Base-by-base conservation (phyloP, 371 early-diverging fungal species). In the Circinella minor region DNA sequence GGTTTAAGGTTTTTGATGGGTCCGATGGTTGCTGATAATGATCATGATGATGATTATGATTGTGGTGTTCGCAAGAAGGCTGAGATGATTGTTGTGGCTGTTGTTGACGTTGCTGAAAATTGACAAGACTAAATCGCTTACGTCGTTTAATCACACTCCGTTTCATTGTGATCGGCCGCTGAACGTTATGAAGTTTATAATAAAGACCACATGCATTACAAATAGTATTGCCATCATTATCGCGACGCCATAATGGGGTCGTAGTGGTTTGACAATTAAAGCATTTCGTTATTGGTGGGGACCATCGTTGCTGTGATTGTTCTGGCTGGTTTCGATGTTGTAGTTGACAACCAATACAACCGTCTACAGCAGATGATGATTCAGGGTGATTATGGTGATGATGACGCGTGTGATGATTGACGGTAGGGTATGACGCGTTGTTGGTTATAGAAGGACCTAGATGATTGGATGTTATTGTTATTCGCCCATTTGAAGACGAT, bases 121-220 rank as follows among this genome's bases (percentile, higher is more conserved):
- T 71, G 20, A 67, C 66, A 48, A 67, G 18, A 47, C 63, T 78
- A 36, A 88, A 88, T 37, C 96, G 84, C 54, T 94, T 93, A 17
- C 96, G 88, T 34, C 94, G 83, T 78, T 94, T 94, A 73, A 95
- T 94, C 27, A 94, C 89, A 3, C 87, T 82, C 38, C 92, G 77
- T 77, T 91, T 93, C 92, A 95, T 92, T 8, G 89, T 89, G 5
- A 91, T 83, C 39, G 88, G 97, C 65, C 89, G 88, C 69, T 90
- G 87, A 46, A 86, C 78, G 67, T 88, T 83, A 77, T 96, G 96
- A 15, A 94, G 85, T 69, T 92, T 93, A 73, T 86, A 91, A 73
- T 94, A 96, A 14, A 96, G 83, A 36, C 96, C 95, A 75, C 95
- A 95, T 0, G 94, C 95, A 74, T 96, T 95, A 74, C 95, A 95